Conservation (phyloP, 2,329 filamentous ascomycete genomes). For the Scedosporium apiospermum region DNA sequence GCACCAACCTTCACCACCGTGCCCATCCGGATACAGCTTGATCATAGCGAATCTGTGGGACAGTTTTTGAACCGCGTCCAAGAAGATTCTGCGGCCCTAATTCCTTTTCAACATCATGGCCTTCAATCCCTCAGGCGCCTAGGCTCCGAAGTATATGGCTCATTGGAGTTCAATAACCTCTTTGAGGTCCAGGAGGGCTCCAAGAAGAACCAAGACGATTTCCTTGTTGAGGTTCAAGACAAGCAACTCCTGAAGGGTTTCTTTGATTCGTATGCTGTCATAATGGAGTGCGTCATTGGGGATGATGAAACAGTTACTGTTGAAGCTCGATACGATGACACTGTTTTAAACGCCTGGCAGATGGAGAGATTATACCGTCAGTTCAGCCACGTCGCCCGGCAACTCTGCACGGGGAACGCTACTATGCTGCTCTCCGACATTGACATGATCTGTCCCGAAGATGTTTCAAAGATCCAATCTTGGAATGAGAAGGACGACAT, state of each 20-base stretch:
- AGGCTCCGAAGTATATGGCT: not conserved
- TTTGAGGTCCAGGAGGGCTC: not conserved
- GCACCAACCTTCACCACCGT: conserved; percentile 19
- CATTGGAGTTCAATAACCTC: not conserved
- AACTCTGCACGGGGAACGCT: conserved; percentile 6
- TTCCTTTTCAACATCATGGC: conserved; percentile 13
- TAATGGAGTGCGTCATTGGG: no score
- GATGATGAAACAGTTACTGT: not conserved
- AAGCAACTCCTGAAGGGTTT: no score
- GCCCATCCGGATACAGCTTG: conserved; percentile 15
- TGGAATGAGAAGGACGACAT: no score
- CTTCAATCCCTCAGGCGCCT: conserved; percentile 6
- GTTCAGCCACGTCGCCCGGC: conserved; percentile 6
- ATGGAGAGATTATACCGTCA: not conserved
- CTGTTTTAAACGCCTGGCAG: not conserved
- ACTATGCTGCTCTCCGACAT: not conserved
- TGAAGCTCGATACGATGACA: not conserved
- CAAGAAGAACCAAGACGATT: not conserved
- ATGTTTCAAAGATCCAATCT: not conserved
- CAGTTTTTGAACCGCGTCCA: conserved; percentile 26
- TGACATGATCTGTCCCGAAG: not conserved
- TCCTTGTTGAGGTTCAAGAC: not conserved
- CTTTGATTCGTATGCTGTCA: no score
- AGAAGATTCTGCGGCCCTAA: conserved; percentile 10
- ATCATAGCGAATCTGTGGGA: conserved; percentile 19